phyloP scores from a whole-genome alignment of 805 yeast species.

The Kockiozyma suomiensis region DNA sequence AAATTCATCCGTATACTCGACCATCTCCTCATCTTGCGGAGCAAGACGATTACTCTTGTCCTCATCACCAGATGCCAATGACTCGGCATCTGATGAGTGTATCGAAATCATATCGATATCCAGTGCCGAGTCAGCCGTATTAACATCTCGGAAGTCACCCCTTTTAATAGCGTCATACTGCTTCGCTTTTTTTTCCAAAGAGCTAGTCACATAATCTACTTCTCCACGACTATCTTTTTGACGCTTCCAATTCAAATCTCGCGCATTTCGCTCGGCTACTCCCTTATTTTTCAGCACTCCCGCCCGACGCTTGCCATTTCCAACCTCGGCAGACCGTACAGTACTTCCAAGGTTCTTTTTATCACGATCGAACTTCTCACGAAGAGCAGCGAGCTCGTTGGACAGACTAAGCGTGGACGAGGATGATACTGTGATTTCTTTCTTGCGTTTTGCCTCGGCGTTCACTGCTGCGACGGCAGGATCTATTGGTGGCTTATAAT shows the following conservation, averaged over 20 bases:
- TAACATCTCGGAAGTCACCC: constrained; percentile 14
- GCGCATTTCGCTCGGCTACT: constrained; percentile 23
- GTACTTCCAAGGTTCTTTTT: constrained; percentile 15
- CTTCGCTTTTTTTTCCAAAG: constrained; percentile 30
- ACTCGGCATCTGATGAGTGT: constrained; percentile 3
- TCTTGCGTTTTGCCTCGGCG: constrained; percentile 8
- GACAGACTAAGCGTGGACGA: constrained; percentile 28
- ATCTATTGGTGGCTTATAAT: constrained; percentile 16
- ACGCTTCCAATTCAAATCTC: constrained; percentile 12
- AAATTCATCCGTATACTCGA: constrained; percentile 36
- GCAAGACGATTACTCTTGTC: neutral
- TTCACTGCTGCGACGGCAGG: constrained; percentile 9
- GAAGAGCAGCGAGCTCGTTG: constrained; percentile 26
- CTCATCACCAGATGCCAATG: constrained; percentile 9
- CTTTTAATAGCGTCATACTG: constrained; percentile 25
- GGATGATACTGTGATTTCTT: constrained; percentile 26
- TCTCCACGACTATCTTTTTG: neutral
- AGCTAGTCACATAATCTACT: constrained; percentile 1
- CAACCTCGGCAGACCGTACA: neutral
- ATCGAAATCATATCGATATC: constrained; percentile 31
- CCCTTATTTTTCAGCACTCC: constrained; percentile 15
- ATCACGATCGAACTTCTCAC: constrained; percentile 26
- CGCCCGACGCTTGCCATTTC: neutral
- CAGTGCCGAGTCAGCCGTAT: constrained; percentile 24
- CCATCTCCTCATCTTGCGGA: constrained; percentile 19